phyloP scores from a whole-genome alignment of 2,329 filamentous ascomycete species.

The Septoria linicola region DNA sequence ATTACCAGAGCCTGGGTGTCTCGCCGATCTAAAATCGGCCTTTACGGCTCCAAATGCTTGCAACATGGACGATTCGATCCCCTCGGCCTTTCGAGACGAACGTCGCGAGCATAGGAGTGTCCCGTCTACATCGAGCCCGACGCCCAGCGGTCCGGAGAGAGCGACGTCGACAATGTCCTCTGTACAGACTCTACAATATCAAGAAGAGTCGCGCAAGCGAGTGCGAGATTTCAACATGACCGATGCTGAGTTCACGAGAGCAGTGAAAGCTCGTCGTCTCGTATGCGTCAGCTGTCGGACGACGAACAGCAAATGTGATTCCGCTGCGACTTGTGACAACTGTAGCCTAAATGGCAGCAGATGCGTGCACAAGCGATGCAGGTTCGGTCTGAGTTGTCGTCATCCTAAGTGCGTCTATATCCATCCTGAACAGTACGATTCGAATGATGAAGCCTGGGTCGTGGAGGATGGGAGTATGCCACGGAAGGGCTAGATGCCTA shows the following conservation, averaged over 20 bases:
- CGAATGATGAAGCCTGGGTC: neutral
- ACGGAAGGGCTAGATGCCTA: neutral
- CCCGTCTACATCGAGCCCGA: neutral
- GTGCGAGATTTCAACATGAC: no score
- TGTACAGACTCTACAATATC: neutral
- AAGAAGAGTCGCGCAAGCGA: no score
- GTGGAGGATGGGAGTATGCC: neutral
- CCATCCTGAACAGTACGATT: constrained; percentile 1
- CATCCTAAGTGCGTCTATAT: neutral
- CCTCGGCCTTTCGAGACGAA: neutral
- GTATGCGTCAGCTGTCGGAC: neutral
- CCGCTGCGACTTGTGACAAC: neutral
- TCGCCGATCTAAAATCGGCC: no score
- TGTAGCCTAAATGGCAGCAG: neutral
- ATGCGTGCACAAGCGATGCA: neutral
- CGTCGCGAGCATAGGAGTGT: neutral
- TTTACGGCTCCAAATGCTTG: no score
- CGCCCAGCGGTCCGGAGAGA: neutral
- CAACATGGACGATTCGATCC: neutral
- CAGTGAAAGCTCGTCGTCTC: no score
- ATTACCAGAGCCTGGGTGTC: no score
- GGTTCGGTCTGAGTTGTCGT: neutral
- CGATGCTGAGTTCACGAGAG: no score
- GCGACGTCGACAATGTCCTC: neutral
- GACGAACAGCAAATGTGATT: neutral